phyloP scores from a whole-genome alignment of 495 filamentous ascomycete species.

The Chaetomidium leptoderma region DNA sequence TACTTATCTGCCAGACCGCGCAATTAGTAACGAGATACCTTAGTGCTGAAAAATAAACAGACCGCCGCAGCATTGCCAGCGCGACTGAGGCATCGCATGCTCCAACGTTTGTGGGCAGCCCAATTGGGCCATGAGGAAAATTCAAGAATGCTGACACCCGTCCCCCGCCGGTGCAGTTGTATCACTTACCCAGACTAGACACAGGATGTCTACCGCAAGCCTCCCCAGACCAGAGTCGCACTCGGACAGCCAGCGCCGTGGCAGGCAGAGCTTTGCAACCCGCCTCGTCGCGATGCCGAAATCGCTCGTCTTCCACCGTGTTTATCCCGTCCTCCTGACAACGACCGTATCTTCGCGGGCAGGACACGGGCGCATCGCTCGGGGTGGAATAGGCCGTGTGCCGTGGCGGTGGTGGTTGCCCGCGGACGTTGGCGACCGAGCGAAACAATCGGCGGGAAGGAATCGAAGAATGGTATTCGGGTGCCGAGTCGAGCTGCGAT shows the following conservation, averaged over 20 bases:
- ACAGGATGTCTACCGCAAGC: background rate
- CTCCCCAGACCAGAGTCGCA: background rate
- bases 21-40: background rate
- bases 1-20: background rate
- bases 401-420: constrained; percentile 6
- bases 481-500: constrained; percentile 6
- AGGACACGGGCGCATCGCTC: constrained; percentile 34
- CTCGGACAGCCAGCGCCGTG: background rate
- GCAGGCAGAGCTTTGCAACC: background rate
- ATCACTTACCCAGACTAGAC: constrained; percentile 11
- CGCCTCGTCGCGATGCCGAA: constrained; percentile 14
- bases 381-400: constrained; percentile 16
- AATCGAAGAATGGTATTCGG: background rate
- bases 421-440: background rate
- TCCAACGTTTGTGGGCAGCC: background rate
- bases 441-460: constrained; percentile 17
- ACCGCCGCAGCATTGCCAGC: background rate
- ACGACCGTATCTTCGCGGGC: constrained; percentile 26
- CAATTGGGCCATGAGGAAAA: constrained; percentile 5
- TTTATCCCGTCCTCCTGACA: constrained; percentile 30
- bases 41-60: background rate
- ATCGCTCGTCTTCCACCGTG: constrained; percentile 11
- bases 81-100: background rate
- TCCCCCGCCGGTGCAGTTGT: background rate
- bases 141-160: background rate